A percentile compares a stretch with the other conserved stretches of the same genome.
Conservation (phyloP, 129 eudicot genomes). For the Helianthus tuberosus region DNA sequence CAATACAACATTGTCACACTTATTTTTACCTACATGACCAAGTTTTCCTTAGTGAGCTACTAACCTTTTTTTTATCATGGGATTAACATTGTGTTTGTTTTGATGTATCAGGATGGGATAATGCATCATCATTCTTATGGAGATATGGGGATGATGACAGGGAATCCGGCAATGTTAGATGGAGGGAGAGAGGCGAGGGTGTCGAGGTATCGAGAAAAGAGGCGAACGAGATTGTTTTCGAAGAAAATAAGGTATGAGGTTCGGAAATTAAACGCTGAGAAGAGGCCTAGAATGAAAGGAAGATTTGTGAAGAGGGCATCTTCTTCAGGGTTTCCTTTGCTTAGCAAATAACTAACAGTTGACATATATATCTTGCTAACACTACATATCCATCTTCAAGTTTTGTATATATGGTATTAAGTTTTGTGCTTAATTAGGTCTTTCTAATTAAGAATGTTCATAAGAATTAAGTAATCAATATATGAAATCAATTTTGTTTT, state of each 20-base stretch:
- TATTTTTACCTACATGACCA: neutral
- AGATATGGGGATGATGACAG: conserved; percentile 48
- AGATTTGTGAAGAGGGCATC: conserved; percentile 72
- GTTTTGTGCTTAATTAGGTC: conserved; percentile 28
- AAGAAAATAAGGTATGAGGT: conserved; percentile 91
- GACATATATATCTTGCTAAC: conserved; percentile 26
- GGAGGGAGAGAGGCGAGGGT: conserved; percentile 86
- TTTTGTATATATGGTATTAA: conserved; percentile 25
- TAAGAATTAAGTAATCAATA: conserved; percentile 23
- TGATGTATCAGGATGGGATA: conserved; percentile 50
- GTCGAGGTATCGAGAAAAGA: conserved; percentile 84
- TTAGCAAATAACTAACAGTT: conserved; percentile 39
- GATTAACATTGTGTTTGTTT: neutral
- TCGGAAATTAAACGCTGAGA: conserved; percentile 80
- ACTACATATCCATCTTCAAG: conserved; percentile 1
- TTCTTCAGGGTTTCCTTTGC: conserved; percentile 40
- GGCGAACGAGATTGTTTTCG: conserved; percentile 77
- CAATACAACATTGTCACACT: neutral
- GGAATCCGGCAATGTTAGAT: conserved; percentile 44
- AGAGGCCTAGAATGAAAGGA: conserved; percentile 90
- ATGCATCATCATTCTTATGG: conserved; percentile 48
- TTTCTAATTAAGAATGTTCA: conserved; percentile 32
- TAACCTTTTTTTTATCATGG: neutral
- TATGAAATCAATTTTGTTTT: conserved; percentile 21
- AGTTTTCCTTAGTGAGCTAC: neutral